These are phyloP conservation scores for Pecoramyces ruminantium DNA, from an alignment of 192 early-diverging fungal genomes.

Conservation along the genomic window DNA sequence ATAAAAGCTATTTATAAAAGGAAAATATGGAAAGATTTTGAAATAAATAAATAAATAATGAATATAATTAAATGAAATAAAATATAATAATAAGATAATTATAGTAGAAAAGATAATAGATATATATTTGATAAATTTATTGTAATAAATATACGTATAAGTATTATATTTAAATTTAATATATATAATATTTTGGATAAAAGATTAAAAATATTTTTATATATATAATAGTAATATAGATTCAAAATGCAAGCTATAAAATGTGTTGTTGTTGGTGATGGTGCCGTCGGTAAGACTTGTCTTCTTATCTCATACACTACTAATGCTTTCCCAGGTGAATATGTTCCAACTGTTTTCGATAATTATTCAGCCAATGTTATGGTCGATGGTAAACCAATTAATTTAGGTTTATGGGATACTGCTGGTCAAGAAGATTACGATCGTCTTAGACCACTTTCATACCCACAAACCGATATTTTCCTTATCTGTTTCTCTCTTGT, in stretches of 20 bases:
- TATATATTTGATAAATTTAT: too few relatives aligned
- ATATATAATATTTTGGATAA: too few relatives aligned
- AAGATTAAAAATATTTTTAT: too few relatives aligned
- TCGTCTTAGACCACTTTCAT: conserved; percentile 88
- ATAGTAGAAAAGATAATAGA: too few relatives aligned
- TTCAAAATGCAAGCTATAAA: conserved; percentile 61
- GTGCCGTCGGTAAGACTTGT: conserved; percentile 91
- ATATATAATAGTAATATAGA: neutral
- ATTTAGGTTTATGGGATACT: conserved; percentile 95
- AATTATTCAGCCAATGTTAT: conserved; percentile 98
- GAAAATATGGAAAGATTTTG: too few relatives aligned
- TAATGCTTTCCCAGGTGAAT: conserved; percentile 98
- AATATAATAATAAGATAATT: too few relatives aligned
- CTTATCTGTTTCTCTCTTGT: conserved; percentile 95
- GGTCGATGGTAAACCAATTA: conserved; percentile 98
- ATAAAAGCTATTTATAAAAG: too few relatives aligned
- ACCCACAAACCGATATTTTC: conserved; percentile 98
- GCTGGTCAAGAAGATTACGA: conserved; percentile 98
- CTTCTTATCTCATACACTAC: conserved; percentile 95
- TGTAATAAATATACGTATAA: too few relatives aligned
- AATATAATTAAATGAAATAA: too few relatives aligned
- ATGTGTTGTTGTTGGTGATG: conserved; percentile 72
- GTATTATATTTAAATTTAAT: too few relatives aligned
- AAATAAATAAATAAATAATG: too few relatives aligned
- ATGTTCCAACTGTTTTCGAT: conserved; percentile 99